Conservation (phyloP, 2,329 filamentous ascomycete genomes). For the Aureobasidium musti region DNA sequence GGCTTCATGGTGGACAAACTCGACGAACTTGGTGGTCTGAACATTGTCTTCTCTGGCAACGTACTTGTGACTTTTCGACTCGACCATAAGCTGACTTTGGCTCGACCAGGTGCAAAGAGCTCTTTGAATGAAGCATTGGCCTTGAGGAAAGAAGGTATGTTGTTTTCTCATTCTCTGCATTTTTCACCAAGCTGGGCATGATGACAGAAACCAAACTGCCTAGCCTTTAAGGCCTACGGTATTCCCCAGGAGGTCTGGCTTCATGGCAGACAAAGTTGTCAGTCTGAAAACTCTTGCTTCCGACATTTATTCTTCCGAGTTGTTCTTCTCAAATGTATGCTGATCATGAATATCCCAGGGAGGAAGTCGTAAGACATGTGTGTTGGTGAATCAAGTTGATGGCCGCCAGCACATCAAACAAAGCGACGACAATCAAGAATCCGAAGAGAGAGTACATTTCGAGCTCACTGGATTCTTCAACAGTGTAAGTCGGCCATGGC, state of each 20-base stretch:
- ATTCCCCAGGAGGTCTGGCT: neutral
- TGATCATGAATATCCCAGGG: neutral
- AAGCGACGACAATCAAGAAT: no score
- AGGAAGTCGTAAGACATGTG: neutral
- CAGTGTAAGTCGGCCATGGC: no score
- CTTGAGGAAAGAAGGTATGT: neutral
- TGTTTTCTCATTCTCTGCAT: neutral
- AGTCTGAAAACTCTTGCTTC: neutral
- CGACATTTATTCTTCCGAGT: neutral
- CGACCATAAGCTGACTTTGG: neutral
- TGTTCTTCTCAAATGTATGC: neutral
- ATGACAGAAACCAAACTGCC: neutral
- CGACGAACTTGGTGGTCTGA: neutral
- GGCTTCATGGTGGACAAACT: neutral
- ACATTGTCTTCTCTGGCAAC: neutral
- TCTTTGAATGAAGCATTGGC: neutral
- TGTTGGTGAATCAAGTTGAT: neutral
- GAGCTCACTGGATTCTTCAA: neutral
- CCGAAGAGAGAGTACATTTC: no score
- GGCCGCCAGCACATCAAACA: no score
- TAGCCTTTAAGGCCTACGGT: neutral
- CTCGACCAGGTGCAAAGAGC: neutral
- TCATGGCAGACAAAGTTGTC: neutral
- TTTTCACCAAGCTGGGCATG: neutral
- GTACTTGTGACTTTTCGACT: neutral